Evolutionary conservation across 2,329 filamentous ascomycete species (phyloP), one percentile per base, ranked within the genome.

Genomic region (Herpotrichia juniperi): DNA sequence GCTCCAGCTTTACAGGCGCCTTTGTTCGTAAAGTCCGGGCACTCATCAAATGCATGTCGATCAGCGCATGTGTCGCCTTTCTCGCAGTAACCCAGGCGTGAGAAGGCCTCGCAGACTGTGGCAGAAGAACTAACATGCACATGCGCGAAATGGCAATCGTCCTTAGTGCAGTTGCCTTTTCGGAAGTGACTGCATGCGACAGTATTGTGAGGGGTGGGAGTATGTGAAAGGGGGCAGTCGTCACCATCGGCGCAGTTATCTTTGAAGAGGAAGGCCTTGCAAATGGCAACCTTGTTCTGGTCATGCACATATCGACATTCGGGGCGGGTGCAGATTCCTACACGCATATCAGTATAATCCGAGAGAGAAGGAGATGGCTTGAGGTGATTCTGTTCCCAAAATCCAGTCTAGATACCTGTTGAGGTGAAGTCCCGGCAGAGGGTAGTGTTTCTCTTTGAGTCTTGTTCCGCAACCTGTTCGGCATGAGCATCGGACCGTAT

Each of bases 11-110:
- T 86, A 87, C 94, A 99, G 57, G 81, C 80, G 66, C 93, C 93
- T 54, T 85, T 91, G 76, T 96, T 96, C 82, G 91, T 90, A 79
- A 96, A 97, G 73, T 96, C 90, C 57, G 94, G 93, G 75, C 94
- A 97, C 75, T 97, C 93, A n/a, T 24, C n/a, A 76, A 89, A 88
- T 51, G 93, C 88, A 78, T 99, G 94, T 55, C 92, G 88, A 58
- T 94, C 86, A 54, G 84, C 76, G 76, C 94, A 97, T 49, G 81
- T 76, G 50, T 83, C 82, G 54, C 93, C 94, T 71, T 89, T 90
- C 56, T 89, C 87, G 78, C 94, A 97, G 75, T 92, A 97, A 47
- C 94, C 93, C 67, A 93, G 83, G 48, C 87, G 85, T 24, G 90
- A 93, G 79, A 99, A 97, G 17, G 85, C 78, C 63, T 87, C 84